These are phyloP conservation scores for Fagus crenata DNA, from an alignment of 306 rosid species.

Conservation along the genomic window DNA sequence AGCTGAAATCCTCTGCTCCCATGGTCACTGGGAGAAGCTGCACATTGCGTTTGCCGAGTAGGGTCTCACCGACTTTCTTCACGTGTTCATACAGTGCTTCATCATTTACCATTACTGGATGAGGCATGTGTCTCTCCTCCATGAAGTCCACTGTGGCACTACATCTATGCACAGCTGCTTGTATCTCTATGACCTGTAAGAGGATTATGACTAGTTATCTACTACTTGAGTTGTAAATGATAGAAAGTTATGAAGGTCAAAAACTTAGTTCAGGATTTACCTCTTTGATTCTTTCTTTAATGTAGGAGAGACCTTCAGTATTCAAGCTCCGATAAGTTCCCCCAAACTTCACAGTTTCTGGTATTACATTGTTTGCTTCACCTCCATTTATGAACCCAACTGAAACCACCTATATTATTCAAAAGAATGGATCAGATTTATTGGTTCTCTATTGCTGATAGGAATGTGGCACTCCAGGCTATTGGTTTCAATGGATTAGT, in stretches of 20 bases:
- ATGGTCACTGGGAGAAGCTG: constrained; percentile 35
- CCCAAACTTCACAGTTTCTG: constrained; percentile 33
- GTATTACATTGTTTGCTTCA: constrained; percentile 31
- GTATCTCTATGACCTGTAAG: constrained; percentile 39
- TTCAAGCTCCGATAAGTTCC: constrained; percentile 42
- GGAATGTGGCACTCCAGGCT: not conserved
- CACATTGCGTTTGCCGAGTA: constrained; percentile 47
- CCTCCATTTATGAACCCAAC: constrained; percentile 42
- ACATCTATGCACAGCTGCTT: constrained; percentile 45
- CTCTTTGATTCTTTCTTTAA: constrained; percentile 45
- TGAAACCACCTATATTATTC: constrained; percentile 39
- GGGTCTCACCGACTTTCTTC: constrained; percentile 42
- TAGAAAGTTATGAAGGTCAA: not conserved
- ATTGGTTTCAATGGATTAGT: not conserved
- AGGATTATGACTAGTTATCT: not conserved
- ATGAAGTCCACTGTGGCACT: constrained; percentile 46
- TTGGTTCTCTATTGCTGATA: not conserved
- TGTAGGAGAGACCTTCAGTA: constrained; percentile 33
- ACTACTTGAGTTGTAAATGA: not conserved
- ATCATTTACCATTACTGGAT: constrained; percentile 51
- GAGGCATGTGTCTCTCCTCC: constrained; percentile 37
- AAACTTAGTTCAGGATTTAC: constrained; percentile 9
- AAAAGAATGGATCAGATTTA: not conserved
- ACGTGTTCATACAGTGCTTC: constrained; percentile 42
- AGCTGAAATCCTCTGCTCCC: constrained; percentile 61